These are phyloP conservation scores for Emmonsia crescens DNA, from an alignment of 2,329 filamentous ascomycete genomes.

Conservation along the genomic window DNA sequence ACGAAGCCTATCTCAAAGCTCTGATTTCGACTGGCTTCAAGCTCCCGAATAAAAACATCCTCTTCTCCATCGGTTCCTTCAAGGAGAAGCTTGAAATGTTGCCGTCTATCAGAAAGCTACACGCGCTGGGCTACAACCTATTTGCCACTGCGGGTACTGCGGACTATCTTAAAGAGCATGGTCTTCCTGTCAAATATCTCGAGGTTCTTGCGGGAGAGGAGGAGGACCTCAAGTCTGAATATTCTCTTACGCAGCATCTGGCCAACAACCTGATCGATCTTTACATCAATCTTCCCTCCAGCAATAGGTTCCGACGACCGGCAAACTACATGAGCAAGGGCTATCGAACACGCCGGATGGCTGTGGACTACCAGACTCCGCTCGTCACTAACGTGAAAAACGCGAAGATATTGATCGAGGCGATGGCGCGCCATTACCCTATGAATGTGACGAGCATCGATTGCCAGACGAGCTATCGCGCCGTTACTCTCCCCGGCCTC, in stretches of 20 bases:
- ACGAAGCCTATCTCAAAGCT: slow-evolving; percentile 95
- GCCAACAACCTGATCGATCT: slow-evolving; percentile 96
- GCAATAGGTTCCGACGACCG: slow-evolving; percentile 90
- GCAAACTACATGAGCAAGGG: slow-evolving; percentile 98
- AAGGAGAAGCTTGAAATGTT: slow-evolving; percentile 98
- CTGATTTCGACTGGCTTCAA: slow-evolving; percentile 93
- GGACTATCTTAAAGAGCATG: slow-evolving; percentile 89
- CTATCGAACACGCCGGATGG: slow-evolving; percentile 94
- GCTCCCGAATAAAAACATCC: slow-evolving; percentile 87
- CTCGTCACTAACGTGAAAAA: slow-evolving; percentile 99
- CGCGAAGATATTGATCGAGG: slow-evolving; percentile 92
- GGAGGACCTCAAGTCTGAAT: slow-evolving; percentile 84
- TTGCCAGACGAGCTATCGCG: slow-evolving; percentile 81
- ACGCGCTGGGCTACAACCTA: slow-evolving; percentile 85
- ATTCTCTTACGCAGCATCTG: slow-evolving; percentile 91
- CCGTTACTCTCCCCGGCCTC: slow-evolving; percentile 60
- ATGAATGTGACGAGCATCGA: slow-evolving; percentile 74
- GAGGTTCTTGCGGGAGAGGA: slow-evolving; percentile 71
- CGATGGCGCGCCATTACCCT: slow-evolving; percentile 78
- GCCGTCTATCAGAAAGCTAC: slow-evolving; percentile 78
- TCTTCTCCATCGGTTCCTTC: slow-evolving; percentile 91
- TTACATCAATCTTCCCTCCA: slow-evolving; percentile 98
- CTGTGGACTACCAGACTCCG: slow-evolving; percentile 93
- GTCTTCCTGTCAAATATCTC: slow-evolving; percentile 83
- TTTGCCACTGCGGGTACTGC: slow-evolving; percentile 95